Evolutionary conservation across 768 basidiomycete genomes (phyloP).

Genomic region (Cystobasidium tubakii): DNA sequence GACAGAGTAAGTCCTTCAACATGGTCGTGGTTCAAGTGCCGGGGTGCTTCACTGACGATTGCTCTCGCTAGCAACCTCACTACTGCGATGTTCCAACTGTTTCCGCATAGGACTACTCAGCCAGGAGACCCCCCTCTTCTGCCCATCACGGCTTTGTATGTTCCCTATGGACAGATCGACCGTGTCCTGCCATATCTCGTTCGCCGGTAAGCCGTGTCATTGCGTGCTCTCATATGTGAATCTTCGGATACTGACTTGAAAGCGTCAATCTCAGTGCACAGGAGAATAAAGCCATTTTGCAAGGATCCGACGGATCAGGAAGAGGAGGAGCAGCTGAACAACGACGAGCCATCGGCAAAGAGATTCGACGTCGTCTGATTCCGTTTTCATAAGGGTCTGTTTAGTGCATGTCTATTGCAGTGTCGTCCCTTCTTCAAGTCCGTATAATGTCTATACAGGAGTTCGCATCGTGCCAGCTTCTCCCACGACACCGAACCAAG

Average conservation of each 20-base stretch:
- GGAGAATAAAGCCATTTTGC: constrained; percentile 35
- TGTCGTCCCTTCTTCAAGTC: no score
- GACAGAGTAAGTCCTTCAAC: constrained; percentile 35
- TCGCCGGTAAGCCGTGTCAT: no score
- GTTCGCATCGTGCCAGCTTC: not conserved
- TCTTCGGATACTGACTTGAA: no score
- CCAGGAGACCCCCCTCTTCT: constrained; percentile 8
- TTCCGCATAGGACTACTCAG: constrained; percentile 22
- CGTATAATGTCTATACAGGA: not conserved
- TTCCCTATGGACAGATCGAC: constrained; percentile 46
- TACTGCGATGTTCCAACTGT: constrained; percentile 38
- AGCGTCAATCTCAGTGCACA: no score
- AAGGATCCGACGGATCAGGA: constrained; percentile 34
- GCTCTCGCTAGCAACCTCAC: constrained; percentile 43
- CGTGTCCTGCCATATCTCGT: constrained; percentile 47
- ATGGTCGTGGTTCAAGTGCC: no score
- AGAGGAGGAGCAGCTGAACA: constrained; percentile 32
- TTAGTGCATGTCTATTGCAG: not conserved
- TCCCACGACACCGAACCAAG: constrained; percentile 3
- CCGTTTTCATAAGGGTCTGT: not conserved
- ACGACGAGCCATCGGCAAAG: constrained; percentile 11
- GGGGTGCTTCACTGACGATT: no score
- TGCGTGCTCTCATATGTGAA: no score
- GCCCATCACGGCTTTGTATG: constrained; percentile 44
- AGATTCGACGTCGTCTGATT: constrained; percentile 12